Evolutionary conservation across 805 yeast genomes (phyloP).

Genomic region (Saturnispora kantuleensis): DNA sequence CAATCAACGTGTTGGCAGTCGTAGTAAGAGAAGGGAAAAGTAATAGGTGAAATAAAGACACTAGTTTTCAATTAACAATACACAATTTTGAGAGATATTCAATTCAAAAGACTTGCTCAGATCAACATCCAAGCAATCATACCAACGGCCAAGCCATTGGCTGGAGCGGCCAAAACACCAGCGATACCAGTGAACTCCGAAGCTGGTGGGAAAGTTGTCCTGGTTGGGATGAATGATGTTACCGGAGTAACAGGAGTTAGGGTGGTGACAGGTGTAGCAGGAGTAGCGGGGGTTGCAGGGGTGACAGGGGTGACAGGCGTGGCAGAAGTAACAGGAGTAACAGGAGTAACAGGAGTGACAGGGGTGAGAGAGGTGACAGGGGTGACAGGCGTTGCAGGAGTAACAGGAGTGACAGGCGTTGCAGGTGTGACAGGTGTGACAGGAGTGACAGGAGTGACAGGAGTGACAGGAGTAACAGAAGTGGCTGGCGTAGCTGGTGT

Average conservation of each 20-base stretch:
- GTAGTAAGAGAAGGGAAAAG: too few relatives aligned
- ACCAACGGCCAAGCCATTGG: neutral
- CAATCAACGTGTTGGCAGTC: too few relatives aligned
- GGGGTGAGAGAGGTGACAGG: neutral
- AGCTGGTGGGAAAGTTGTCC: neutral
- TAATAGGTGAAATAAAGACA: too few relatives aligned
- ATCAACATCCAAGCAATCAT: conserved; percentile 2
- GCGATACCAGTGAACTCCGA: conserved; percentile 3
- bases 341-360: neutral
- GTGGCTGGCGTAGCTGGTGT: neutral
- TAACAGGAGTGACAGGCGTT: neutral
- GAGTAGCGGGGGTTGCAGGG: neutral
- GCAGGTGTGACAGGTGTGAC: neutral
- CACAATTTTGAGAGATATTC: neutral
- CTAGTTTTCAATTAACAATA: too few relatives aligned
- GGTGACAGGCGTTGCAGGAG: neutral
- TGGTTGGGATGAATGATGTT: neutral
- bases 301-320: neutral
- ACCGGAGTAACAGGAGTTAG: neutral
- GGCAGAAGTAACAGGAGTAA: neutral
- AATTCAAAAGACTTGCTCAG: neutral
- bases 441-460: neutral
- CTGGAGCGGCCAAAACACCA: neutral
- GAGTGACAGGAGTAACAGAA: neutral
- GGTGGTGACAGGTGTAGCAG: neutral